phyloP scores from a whole-genome alignment of 2,329 filamentous ascomycete species.

The Lasiodiplodia hormozganensis region DNA sequence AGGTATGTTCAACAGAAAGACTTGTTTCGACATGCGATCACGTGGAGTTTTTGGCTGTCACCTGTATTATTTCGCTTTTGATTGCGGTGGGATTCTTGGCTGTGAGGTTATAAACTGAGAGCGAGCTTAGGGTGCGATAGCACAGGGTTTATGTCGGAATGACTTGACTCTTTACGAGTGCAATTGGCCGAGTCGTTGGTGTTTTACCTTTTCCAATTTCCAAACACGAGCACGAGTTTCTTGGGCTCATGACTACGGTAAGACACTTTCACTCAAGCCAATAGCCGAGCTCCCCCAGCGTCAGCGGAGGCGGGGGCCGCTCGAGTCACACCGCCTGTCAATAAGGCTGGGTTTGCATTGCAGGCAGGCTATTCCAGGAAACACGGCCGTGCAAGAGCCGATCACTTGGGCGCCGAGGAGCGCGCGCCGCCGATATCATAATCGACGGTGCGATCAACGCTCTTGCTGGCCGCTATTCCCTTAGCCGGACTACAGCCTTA shows the following conservation, averaged over 20 bases:
- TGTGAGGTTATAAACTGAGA: not conserved
- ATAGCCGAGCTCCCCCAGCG: not conserved
- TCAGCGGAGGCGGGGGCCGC: not conserved
- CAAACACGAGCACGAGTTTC: constrained; percentile 16
- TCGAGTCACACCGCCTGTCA: constrained; percentile 17
- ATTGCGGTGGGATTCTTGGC: no score
- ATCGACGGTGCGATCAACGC: constrained; percentile 20
- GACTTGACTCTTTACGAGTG: not conserved
- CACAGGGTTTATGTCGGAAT: not conserved
- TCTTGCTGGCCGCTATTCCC: not conserved
- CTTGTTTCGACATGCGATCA: not conserved
- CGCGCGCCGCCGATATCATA: constrained; percentile 12
- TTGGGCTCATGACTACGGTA: not conserved
- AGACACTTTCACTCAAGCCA: not conserved
- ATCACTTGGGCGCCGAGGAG: constrained; percentile 3
- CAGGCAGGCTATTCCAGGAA: not conserved
- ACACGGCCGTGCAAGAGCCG: constrained; percentile 5
- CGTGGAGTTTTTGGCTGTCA: no score
- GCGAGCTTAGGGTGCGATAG: not conserved
- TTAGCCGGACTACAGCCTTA: constrained; percentile 4
- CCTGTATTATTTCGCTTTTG: no score
- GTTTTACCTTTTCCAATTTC: constrained; percentile 11
- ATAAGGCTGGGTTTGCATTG: not conserved
- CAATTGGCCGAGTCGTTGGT: constrained; percentile 5
- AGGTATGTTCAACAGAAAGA: not conserved